A percentile compares a stretch with the other conserved stretches of the same genome.
These are phyloP conservation scores for Parasitella parasitica DNA, from an alignment of 371 early-diverging fungal genomes.

Conservation along the genomic window DNA sequence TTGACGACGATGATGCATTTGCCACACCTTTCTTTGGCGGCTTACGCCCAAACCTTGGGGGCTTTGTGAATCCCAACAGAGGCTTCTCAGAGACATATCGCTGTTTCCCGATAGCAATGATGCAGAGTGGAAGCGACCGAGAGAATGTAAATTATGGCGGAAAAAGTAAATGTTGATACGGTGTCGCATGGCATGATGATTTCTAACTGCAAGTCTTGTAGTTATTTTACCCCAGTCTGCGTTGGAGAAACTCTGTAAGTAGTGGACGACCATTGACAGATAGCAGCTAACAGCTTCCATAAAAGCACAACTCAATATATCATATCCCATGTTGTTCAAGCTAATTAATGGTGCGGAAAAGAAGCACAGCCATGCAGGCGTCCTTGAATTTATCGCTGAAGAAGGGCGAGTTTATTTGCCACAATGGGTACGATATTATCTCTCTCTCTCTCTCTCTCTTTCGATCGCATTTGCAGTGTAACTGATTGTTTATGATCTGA, in stretches of 20 bases:
- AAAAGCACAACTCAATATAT: conserved; percentile 81
- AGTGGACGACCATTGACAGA: not conserved
- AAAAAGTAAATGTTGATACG: conserved; percentile 60
- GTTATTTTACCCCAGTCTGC: conserved; percentile 92
- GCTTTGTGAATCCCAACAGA: conserved; percentile 46
- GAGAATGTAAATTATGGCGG: conserved; percentile 82
- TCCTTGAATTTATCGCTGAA: conserved; percentile 98
- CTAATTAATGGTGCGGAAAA: conserved; percentile 59
- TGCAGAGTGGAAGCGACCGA: conserved; percentile 72
- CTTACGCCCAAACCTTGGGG: conserved; percentile 25
- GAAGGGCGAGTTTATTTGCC: conserved; percentile 97
- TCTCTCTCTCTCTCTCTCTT: no score
- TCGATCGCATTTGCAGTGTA: no score
- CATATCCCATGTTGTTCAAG: conserved; percentile 92
- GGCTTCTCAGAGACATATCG: conserved; percentile 68
- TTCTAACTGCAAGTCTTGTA: conserved; percentile 24
- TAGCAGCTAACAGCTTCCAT: not conserved
- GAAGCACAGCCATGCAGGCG: conserved; percentile 91
- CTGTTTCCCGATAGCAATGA: conserved; percentile 81
- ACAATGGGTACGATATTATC: conserved; percentile 95
- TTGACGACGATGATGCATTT: conserved; percentile 41
- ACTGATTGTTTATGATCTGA: not conserved
- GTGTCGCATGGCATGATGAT: not conserved
- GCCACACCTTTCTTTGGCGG: conserved; percentile 31
- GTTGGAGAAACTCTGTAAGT: conserved; percentile 78